Base-by-base conservation (phyloP, 129 eudicot genomes). In the Calendula officinalis region DNA sequence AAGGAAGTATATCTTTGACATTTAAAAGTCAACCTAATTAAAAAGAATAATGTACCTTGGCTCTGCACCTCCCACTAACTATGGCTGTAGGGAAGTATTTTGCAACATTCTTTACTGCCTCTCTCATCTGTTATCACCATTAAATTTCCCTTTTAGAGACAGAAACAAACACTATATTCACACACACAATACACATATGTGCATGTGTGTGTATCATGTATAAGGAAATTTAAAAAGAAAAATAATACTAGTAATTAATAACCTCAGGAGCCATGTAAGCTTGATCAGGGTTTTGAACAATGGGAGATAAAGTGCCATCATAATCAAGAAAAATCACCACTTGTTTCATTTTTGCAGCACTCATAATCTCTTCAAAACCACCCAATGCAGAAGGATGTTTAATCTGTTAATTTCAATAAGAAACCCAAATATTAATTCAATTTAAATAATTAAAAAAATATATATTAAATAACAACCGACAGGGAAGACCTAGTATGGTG, bases 241-340 rank as follows among this genome's bases (percentile, higher is more conserved):
- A 15, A 14, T 4, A 13, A 8, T 8, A 39, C n/a, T 35, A 6
- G 8, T 5, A 56, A 13, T 1, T 1, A 60, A 22, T 22, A 22
- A 89, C 98, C 95, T 92, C 95, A 8, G 61, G 67, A 30, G 98
- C 64, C 88, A 92, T 92, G 80, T 88, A 88, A 63, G 98, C 98
- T 30, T 73, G 79, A 55, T 92, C 98, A 41, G 98, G 98, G 63
- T 92, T 85, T 10, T 83, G 74, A 38, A 92, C 96, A 50, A 92
- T 92, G 14, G 98, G 98, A 8, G 98, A 88, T 8, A 92, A 77
- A 56, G 98, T 92, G 44, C 98, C 98, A 68, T 92, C 98, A 41
- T 92, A 92, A 66, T 92, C 98, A 54, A 92, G 82, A 66, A 92
- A 92, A 11, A 92, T 76, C 3, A 79, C 98, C 8, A 92, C 80